Evolutionary conservation across 345 rosid species (phyloP), one percentile per base, ranked within the genome.

Genomic region (Carallia pectinifolia): DNA sequence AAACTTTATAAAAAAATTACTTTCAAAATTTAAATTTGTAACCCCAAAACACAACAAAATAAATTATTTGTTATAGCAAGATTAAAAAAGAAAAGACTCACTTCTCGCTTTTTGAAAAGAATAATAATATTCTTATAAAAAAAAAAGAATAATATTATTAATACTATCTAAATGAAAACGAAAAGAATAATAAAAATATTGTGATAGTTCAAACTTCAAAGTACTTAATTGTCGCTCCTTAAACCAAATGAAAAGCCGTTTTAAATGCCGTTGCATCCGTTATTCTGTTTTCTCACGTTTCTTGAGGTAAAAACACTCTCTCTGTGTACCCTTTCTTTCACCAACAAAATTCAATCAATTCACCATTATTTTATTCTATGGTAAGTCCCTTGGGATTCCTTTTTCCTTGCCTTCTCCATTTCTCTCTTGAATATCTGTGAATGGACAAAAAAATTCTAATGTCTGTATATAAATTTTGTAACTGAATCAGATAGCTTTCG

Each of bases 231-330:
- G 62, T 73, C 58, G 81, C 67, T 59, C 58, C 63, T 59, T 64
- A 67, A 67, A 61, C 75, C 62, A 73, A 36, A 68, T 48, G 71
- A 72, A 79, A 74, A 63, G 66, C 77, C 87, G 83, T 70, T 53
- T 84, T 67, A 77, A 74, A 71, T 65, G 85, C 82, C 61, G 70
- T 66, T 58, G 70, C 37, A 34, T 62, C 56, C 72, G 82, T 75
- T 70, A 66, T 54, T 75, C 80, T 61, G 69, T 71, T 81, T 79
- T 61, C 55, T 59, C 27, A 23, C 13, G 15, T 56, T 47, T 50
- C 27, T 27, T 15, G 18, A 13, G 31, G 39, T 23, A 23, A 23
- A 1, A 29, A 13, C n/a, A 1, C 13, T 12, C 40, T 33, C 7
- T 18, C 1, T 7, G 23, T 58, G n/a, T 13, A 13, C 18, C n/a